Evolutionary conservation across 176 grass and related monocot species (phyloP).

Genomic region (barley (Hordeum vulgare)): MorexV3_pseudomolecules_assembly NC_058524.1:581448144-581448643

Average conservation of each 20-base stretch:
- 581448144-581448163: no score
- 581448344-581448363: not conserved
- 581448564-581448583: not conserved
- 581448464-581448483: not conserved
- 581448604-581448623: no score
- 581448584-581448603: not conserved
- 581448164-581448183: no score
- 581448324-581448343: not conserved
- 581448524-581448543: not conserved
- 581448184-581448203: no score
- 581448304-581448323: not conserved
- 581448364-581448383: not conserved
- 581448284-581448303: not conserved
- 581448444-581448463: not conserved
- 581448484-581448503: not conserved
- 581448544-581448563: not conserved
- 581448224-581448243: not conserved
- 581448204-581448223: no score
- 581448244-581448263: not conserved
- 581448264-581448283: not conserved
- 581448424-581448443: not conserved
- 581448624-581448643: no score
- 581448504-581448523: not conserved
- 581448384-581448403: not conserved
- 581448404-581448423: not conserved